These are phyloP conservation scores for Wallacemonas collosoma DNA, from an alignment of 208 protist genomes.

Conservation along the genomic window DNA sequence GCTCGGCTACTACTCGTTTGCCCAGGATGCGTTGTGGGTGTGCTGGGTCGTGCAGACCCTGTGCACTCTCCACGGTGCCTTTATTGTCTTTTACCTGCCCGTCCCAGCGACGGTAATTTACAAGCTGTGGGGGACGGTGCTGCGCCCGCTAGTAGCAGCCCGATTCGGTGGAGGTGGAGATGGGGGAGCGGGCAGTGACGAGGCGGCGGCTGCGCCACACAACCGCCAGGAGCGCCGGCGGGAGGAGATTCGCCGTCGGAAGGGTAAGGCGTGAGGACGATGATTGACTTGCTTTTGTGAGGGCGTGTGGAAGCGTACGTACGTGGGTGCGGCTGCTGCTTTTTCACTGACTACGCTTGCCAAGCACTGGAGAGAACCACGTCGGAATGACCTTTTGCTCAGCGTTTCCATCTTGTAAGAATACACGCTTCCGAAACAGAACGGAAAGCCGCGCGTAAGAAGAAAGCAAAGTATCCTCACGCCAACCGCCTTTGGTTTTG, in stretches of 20 bases:
- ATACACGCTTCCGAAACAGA: too few species aligned
- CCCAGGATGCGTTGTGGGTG: constrained; percentile 89
- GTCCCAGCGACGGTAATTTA: constrained; percentile 75
- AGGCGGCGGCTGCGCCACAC: constrained; percentile 18
- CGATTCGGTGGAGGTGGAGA: constrained; percentile 26
- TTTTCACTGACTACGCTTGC: too few species aligned
- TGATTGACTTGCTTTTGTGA: not conserved
- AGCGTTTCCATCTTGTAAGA: too few species aligned
- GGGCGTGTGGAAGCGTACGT: too few species aligned
- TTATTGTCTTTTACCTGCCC: constrained; percentile 86
- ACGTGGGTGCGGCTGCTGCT: too few species aligned
- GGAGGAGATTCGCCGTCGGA: constrained; percentile 64
- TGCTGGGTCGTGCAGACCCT: constrained; percentile 87
- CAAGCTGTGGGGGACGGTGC: constrained; percentile 59
- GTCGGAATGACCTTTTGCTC: too few species aligned
- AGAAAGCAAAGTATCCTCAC: too few species aligned
- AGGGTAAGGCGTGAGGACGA: constrained; percentile 26
- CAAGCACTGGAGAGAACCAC: too few species aligned
- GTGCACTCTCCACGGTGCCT: constrained; percentile 67
- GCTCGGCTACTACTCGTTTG: constrained; percentile 78
- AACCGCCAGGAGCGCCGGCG: constrained; percentile 69
- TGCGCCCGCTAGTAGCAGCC: constrained; percentile 34
- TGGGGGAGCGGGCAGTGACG: constrained; percentile 14
- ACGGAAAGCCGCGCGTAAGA: too few species aligned
- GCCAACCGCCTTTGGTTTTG: too few species aligned